These are phyloP conservation scores for Fusarium virguliforme DNA, from an alignment of 2,329 filamentous ascomycete species.

Conservation along the genomic window DNA sequence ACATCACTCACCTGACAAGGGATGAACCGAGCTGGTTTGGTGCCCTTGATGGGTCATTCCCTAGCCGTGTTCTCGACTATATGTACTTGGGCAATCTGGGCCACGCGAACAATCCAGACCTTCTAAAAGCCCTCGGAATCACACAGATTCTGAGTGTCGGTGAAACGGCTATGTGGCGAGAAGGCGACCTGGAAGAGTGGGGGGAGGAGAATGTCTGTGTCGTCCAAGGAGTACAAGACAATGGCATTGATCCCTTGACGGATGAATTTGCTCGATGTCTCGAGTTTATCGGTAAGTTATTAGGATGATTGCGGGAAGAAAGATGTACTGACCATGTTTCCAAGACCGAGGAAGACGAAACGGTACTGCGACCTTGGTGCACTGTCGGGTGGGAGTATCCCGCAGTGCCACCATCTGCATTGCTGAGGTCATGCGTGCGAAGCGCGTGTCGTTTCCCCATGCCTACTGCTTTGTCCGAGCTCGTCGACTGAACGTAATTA, in stretches of 20 bases:
- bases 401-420: constrained; percentile 98
- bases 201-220: constrained; percentile 83
- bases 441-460: constrained; percentile 86
- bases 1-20: constrained; percentile 68
- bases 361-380: constrained; percentile 89
- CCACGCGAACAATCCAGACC: constrained; percentile 93
- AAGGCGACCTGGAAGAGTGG: constrained; percentile 80
- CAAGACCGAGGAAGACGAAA: constrained; percentile 83
- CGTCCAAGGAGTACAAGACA: constrained; percentile 92
- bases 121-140: constrained; percentile 86
- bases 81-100: constrained; percentile 96
- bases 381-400: constrained; percentile 96
- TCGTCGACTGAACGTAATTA: constrained; percentile 94
- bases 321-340: constrained; percentile 22
- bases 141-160: constrained; percentile 92
- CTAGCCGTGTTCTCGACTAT: constrained; percentile 90
- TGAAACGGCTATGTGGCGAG: constrained; percentile 86
- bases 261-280: constrained; percentile 89
- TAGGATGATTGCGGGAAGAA: neutral
- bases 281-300: constrained; percentile 88
- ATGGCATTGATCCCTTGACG: constrained; percentile 93
- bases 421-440: constrained; percentile 93
- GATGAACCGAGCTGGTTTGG: constrained; percentile 85
- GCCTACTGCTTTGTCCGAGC: constrained; percentile 98
- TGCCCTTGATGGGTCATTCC: constrained; percentile 89